Base-by-base conservation (phyloP, 352 stramenopile genomes). In the Elongisporangium anandrum region DNA sequence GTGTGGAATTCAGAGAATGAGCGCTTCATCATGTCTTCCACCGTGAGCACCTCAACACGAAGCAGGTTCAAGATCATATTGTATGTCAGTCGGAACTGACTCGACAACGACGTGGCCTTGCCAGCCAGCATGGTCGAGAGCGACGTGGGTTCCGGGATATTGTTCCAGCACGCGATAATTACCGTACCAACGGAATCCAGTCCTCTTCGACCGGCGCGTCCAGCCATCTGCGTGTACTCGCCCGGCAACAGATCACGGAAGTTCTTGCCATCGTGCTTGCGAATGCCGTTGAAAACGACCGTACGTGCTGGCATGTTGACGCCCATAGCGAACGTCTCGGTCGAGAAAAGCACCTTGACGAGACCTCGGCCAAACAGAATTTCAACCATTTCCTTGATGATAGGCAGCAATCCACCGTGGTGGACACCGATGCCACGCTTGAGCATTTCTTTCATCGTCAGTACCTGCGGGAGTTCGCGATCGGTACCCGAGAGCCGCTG, bases 341-440 rank as follows among this genome's bases (percentile, higher is more conserved):
- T 99, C 4, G 97, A 98, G 68, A 99, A 99, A 1, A 99, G 75
- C 53, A 98, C 86, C 68, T 99, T 99, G 51, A 99, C 94, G 16
- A 99, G 79, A 10, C 96, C 96, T 21, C 93, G 76, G 38, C 86
- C 92, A 77, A 99, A 99, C 34, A 99, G 79, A 49, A 99, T 99
- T 72, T 99, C 97, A n/a, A 99, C 97, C 75, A 99, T 97, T 69
- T 99, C 98, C 72, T 99, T 99, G 53, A 99, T 85, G 48, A 99
- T 98, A 3, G 97, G 97, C n/a, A 99, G 83, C 39, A 99, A 66
- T 0, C 96, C 97, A 29, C 96, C 94, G 63, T 99, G 97, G 61
- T 99, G 97, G 52, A 99, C 88, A 29, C 97, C 98, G 57, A 99
- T 94, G 38, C 98, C 98, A 41, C 92, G 79, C 69, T 95, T 93